Conservation (phyloP, 2,329 filamentous ascomycete species). For the Lachnellula suecica region DNA sequence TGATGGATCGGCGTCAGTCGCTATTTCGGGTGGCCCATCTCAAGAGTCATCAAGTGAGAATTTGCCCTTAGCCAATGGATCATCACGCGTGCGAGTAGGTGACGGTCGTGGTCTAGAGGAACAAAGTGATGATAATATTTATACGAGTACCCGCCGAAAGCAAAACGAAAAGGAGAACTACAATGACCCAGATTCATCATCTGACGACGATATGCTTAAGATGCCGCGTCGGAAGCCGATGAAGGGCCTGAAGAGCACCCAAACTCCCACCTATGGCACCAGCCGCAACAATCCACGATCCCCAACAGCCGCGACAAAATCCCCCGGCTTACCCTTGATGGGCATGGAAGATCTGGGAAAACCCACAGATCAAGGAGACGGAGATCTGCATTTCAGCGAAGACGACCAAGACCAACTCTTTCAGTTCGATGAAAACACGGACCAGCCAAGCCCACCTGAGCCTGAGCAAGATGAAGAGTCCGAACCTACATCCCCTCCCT, state of each 20-base stretch:
- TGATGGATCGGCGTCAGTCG: conserved; percentile 32
- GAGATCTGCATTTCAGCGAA: conserved; percentile 18
- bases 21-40: conserved; percentile 12
- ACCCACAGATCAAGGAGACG: not conserved
- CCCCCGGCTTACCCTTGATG: not conserved
- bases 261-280: conserved; percentile 13
- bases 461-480: conserved; percentile 16
- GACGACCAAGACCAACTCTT: conserved; percentile 28
- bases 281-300: not conserved
- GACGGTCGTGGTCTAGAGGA: not conserved
- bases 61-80: conserved; percentile 7
- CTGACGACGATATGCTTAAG: conserved; percentile 26
- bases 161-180: not conserved
- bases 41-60: conserved; percentile 19
- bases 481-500: conserved; percentile 4
- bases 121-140: too few species aligned
- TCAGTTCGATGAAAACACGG: conserved; percentile 25
- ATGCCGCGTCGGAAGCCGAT: conserved; percentile 21
- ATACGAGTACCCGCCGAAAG: too few species aligned
- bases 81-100: conserved; percentile 8
- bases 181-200: conserved; percentile 8
- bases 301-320: conserved; percentile 6
- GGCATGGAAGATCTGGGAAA: not conserved
- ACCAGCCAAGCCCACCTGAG: conserved; percentile 5
- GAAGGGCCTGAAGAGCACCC: conserved; percentile 12